phyloP scores from a whole-genome alignment of 148 eudicot genomes.

The Camellia sinensis region DNA sequence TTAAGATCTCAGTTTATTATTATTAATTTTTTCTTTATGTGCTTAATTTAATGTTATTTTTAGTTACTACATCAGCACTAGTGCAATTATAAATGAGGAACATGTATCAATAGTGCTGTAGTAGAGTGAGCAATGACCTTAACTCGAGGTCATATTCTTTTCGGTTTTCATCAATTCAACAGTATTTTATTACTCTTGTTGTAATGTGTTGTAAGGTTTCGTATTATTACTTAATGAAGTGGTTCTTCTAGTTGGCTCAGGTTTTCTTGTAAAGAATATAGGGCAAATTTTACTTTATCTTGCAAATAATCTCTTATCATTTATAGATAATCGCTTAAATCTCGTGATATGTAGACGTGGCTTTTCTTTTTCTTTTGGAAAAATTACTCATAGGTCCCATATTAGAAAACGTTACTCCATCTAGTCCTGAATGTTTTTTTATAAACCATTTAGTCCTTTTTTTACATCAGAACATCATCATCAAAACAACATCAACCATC shows the following conservation, averaged over 20 bases:
- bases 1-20: constrained; percentile 17
- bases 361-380: no score
- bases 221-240: neutral
- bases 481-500: no score
- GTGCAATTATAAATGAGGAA: neutral
- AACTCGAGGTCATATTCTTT: constrained; percentile 72
- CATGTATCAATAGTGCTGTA: neutral
- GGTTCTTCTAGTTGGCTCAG: neutral
- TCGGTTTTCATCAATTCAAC: constrained; percentile 5
- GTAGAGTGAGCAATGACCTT: constrained; percentile 43
- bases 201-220: neutral
- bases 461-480: no score
- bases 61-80: constrained; percentile 44
- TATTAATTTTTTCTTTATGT: neutral
- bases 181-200: neutral
- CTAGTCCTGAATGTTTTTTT: no score
- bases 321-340: no score
- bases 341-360: no score
- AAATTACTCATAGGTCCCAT: no score
- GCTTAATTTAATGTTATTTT: constrained; percentile 22
- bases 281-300: no score
- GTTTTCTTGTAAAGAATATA: no score
- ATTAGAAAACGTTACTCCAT: no score
- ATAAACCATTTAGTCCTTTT: no score
- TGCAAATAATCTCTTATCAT: no score